phyloP scores from a whole-genome alignment of 805 yeast species.

The Isabelozyma gotoi region DNA sequence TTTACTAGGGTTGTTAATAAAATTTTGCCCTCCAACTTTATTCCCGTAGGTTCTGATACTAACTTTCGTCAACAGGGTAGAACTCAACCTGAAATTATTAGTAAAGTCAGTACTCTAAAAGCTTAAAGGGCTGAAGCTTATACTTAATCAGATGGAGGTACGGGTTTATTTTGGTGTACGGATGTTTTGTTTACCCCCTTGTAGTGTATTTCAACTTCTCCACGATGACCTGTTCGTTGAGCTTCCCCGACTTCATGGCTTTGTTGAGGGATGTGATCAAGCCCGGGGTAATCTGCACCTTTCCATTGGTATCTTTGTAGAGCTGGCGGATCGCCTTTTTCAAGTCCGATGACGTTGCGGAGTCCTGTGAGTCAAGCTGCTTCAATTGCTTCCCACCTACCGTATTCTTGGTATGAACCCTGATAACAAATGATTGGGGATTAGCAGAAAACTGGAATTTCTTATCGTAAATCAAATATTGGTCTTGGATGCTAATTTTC shows the following conservation, averaged over 20 bases:
- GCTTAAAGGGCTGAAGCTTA: too few species aligned
- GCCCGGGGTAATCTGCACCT: conserved; percentile 6
- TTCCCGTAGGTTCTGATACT: too few species aligned
- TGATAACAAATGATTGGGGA: conserved; percentile 2
- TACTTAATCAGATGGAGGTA: neutral
- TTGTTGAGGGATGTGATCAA: conserved; percentile 7
- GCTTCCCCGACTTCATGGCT: conserved; percentile 6
- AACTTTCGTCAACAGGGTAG: too few species aligned
- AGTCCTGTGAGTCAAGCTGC: neutral
- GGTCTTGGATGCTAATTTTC: neutral
- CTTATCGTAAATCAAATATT: neutral
- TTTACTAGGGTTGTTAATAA: too few species aligned
- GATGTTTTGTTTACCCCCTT: conserved; percentile 5
- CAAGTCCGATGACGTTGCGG: conserved; percentile 2
- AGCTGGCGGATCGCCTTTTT: conserved; percentile 5
- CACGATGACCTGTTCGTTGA: conserved; percentile 10
- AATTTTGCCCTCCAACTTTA: too few species aligned
- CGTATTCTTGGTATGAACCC: conserved; percentile 6
- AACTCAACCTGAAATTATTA: too few species aligned
- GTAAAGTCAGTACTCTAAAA: too few species aligned
- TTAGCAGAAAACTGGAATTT: neutral
- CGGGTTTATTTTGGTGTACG: neutral
- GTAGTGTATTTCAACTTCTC: conserved; percentile 7
- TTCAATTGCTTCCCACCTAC: conserved; percentile 2
- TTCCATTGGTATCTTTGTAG: conserved; percentile 10